phyloP scores from a whole-genome alignment of 805 yeast genomes.

The Candida endomychidarum region DNA sequence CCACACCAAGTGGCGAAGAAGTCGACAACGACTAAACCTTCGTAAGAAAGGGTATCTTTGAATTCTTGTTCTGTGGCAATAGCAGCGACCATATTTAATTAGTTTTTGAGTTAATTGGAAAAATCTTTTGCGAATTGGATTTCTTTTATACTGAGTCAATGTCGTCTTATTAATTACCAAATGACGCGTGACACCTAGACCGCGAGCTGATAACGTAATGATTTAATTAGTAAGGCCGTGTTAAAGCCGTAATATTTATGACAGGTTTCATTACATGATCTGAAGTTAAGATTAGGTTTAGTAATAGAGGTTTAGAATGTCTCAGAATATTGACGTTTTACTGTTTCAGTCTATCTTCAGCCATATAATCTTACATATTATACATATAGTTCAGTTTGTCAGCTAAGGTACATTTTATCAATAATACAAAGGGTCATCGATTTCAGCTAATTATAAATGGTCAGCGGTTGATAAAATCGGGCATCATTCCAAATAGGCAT shows the following conservation, averaged over 20 bases:
- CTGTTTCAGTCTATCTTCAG: not conserved
- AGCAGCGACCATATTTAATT: constrained; percentile 36
- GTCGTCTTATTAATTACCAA: constrained; percentile 2
- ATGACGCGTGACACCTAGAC: constrained; percentile 11
- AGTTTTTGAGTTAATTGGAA: not conserved
- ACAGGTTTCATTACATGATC: too few relatives aligned
- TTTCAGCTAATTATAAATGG: constrained; percentile 12
- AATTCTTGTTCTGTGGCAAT: constrained; percentile 53
- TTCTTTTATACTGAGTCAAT: constrained; percentile 2
- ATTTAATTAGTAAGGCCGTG: constrained; percentile 1
- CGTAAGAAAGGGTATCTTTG: constrained; percentile 57
- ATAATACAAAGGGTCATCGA: not conserved
- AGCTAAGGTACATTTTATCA: too few relatives aligned
- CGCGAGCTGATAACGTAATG: constrained; percentile 4
- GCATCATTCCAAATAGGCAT: constrained; percentile 3
- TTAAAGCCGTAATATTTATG: too few relatives aligned
- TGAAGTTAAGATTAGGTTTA: too few relatives aligned
- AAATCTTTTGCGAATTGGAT: not conserved
- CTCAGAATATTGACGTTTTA: too few relatives aligned
- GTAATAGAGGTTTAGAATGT: too few relatives aligned
- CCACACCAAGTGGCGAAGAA: constrained; percentile 99
- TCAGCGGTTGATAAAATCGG: constrained; percentile 9
- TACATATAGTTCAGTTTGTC: not conserved
- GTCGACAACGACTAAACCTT: constrained; percentile 86
- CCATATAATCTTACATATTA: not conserved